Conservation (phyloP, 805 yeast genomes). For the Candida piceae region DNA sequence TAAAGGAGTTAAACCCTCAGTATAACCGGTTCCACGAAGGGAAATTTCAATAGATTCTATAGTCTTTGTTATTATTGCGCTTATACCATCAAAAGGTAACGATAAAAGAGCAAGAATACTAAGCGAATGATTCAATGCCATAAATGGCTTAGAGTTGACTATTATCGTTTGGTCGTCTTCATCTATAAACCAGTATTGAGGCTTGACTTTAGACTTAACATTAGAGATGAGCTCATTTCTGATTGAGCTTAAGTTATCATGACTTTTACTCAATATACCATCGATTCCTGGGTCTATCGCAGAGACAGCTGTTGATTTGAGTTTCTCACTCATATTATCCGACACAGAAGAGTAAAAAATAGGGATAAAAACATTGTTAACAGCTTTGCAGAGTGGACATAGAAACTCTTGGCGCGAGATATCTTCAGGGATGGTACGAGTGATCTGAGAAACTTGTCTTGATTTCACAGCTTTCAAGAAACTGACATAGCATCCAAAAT, state of each 20-base stretch:
- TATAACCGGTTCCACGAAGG: constrained; percentile 45
- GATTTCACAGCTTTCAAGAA: constrained; percentile 52
- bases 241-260: constrained; percentile 10
- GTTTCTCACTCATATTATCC: constrained; percentile 16
- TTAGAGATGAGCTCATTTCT: constrained; percentile 17
- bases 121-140: constrained; percentile 22
- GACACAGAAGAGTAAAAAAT: constrained; percentile 51
- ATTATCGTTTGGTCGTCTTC: constrained; percentile 15
- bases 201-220: constrained; percentile 19
- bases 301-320: constrained; percentile 7
- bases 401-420: constrained; percentile 65
- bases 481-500: constrained; percentile 66
- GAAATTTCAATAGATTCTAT: constrained; percentile 63
- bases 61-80: constrained; percentile 42
- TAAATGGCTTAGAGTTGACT: constrained; percentile 17
- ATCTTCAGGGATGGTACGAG: constrained; percentile 78
- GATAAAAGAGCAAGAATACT: constrained; percentile 19
- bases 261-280: constrained; percentile 3
- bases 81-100: constrained; percentile 29
- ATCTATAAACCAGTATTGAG: constrained; percentile 26
- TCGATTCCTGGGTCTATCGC: constrained; percentile 12
- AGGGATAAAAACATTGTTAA: constrained; percentile 82
- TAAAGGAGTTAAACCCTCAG: constrained; percentile 27
- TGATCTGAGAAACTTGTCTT: constrained; percentile 60
- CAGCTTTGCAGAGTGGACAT: constrained; percentile 88